phyloP scores from a whole-genome alignment of 768 basidiomycete genomes.

The Strobilomyces echinocephalus region DNA sequence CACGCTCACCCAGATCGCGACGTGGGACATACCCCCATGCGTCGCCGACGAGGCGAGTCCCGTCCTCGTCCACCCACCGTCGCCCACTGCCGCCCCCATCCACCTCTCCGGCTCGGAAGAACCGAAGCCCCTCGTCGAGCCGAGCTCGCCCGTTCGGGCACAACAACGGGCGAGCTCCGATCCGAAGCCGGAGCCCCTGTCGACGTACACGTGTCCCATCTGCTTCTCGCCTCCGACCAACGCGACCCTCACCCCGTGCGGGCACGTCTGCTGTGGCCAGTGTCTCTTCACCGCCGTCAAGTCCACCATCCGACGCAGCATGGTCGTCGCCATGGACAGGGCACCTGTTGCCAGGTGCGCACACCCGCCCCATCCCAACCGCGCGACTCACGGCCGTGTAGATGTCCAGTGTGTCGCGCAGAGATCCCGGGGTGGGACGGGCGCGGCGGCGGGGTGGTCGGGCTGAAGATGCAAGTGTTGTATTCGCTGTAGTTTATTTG shows the following conservation, averaged over 20 bases:
- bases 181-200: constrained; percentile 33
- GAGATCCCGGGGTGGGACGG: constrained; percentile 68
- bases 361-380: neutral
- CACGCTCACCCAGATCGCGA: constrained; percentile 13
- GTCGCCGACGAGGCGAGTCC: neutral
- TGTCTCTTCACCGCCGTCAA: constrained; percentile 74
- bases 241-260: constrained; percentile 75
- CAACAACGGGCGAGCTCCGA: neutral
- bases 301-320: constrained; percentile 50
- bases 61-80: neutral
- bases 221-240: constrained; percentile 74
- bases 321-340: constrained; percentile 29
- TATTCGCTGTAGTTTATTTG: constrained; percentile 27
- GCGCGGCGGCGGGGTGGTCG: constrained; percentile 61
- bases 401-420: constrained; percentile 71
- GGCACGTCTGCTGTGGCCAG: constrained; percentile 71
- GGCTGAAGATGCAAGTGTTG: constrained; percentile 41
- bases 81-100: neutral
- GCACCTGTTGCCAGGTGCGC: constrained; percentile 39
- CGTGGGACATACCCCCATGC: constrained; percentile 19
- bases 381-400: constrained; percentile 12
- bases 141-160: neutral
- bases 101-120: constrained; percentile 3
- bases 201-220: constrained; percentile 72
- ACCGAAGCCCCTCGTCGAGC: neutral